phyloP scores from a whole-genome alignment of 768 basidiomycete genomes.

The Leccinum boreale region DNA sequence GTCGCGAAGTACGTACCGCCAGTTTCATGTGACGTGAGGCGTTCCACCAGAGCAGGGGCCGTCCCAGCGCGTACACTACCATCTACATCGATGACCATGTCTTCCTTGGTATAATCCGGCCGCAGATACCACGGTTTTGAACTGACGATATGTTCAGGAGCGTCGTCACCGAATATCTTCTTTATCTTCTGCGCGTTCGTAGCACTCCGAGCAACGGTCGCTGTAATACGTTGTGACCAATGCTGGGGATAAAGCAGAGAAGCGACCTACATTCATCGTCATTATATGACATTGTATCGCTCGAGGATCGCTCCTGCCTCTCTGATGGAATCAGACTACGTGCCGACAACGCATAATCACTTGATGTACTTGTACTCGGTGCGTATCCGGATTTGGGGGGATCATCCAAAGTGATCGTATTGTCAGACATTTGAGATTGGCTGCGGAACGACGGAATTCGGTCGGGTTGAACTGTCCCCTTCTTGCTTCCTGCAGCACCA shows the following conservation, averaged over 20 bases:
- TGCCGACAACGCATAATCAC: conserved; percentile 23
- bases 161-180: conserved; percentile 24
- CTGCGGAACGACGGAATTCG: conserved; percentile 29
- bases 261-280: conserved; percentile 25
- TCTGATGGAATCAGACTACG: conserved; percentile 27
- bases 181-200: conserved; percentile 51
- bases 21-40: conserved; percentile 87
- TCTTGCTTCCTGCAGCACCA: conserved; percentile 36
- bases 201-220: conserved; percentile 20
- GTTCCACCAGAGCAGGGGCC: conserved; percentile 79
- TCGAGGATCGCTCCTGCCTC: conserved; percentile 15
- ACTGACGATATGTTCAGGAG: conserved; percentile 44
- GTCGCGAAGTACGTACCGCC: conserved; percentile 54
- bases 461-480: conserved; percentile 19
- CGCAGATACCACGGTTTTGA: conserved; percentile 81
- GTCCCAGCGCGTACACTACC: conserved; percentile 85
- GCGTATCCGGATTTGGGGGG: conserved; percentile 17
- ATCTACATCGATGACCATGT: conserved; percentile 84
- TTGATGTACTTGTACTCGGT: conserved; percentile 22
- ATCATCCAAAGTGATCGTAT: conserved; percentile 32
- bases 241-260: neutral
- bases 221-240: conserved; percentile 13
- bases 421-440: conserved; percentile 34
- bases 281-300: conserved; percentile 19
- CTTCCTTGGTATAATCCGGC: conserved; percentile 71